phyloP scores from a whole-genome alignment of 169 alveolate genomes.

The Perkinsus olseni region DNA sequence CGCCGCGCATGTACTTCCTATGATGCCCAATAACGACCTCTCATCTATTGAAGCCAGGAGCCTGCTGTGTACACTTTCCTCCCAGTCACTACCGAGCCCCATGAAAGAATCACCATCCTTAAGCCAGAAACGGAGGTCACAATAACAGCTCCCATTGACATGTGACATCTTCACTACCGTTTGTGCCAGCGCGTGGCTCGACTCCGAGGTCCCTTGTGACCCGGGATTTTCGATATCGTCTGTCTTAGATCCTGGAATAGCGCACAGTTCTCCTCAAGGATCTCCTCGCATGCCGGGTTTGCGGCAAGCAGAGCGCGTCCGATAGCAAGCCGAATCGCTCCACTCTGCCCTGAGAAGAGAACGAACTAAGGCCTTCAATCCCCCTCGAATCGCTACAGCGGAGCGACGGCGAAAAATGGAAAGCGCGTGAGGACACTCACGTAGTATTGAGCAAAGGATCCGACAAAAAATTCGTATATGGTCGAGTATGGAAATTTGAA shows the following conservation, averaged over 20 bases:
- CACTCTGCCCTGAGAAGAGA: neutral
- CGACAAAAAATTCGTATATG: too few species aligned
- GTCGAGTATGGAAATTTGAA: too few species aligned
- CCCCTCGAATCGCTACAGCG: too few species aligned
- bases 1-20: too few species aligned
- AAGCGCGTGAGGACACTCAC: too few species aligned
- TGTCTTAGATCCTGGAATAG: neutral
- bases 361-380: neutral
- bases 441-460: too few species aligned
- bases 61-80: too few species aligned
- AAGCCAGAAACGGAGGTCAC: neutral
- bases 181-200: neutral
- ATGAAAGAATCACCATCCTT: too few species aligned
- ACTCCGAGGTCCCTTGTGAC: neutral
- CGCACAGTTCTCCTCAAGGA: neutral
- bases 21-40: too few species aligned
- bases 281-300: neutral
- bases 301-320: neutral
- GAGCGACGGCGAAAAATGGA: too few species aligned
- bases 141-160: neutral
- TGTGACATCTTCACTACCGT: neutral
- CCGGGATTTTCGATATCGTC: neutral
- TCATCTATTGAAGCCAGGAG: too few species aligned
- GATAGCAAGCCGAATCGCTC: neutral
- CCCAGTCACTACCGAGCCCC: too few species aligned